These are phyloP conservation scores for Arabidopsis thaliana DNA, from an alignment of 345 rosid genomes.

Conservation along the genomic window TAIR10.1 NC_003074.8:4862001-4862500, in stretches of 20 bases:
- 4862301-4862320: background rate
- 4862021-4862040: too few relatives aligned
- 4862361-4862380: background rate
- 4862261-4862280: background rate
- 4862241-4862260: background rate
- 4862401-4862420: background rate
- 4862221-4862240: background rate
- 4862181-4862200: background rate
- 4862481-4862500: background rate
- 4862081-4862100: too few relatives aligned
- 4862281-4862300: background rate
- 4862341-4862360: background rate
- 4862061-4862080: too few relatives aligned
- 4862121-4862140: too few relatives aligned
- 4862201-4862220: background rate
- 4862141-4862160: background rate
- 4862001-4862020: too few relatives aligned
- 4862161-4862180: constrained; percentile 7
- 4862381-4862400: background rate
- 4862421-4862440: background rate
- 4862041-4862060: too few relatives aligned
- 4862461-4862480: background rate
- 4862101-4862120: too few relatives aligned
- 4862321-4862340: background rate
- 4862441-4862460: background rate